A percentile compares a stretch with the other conserved stretches of the same genome.
phyloP scores from a whole-genome alignment of 495 filamentous ascomycete genomes.

The Stereocaulon alpinum region DNA sequence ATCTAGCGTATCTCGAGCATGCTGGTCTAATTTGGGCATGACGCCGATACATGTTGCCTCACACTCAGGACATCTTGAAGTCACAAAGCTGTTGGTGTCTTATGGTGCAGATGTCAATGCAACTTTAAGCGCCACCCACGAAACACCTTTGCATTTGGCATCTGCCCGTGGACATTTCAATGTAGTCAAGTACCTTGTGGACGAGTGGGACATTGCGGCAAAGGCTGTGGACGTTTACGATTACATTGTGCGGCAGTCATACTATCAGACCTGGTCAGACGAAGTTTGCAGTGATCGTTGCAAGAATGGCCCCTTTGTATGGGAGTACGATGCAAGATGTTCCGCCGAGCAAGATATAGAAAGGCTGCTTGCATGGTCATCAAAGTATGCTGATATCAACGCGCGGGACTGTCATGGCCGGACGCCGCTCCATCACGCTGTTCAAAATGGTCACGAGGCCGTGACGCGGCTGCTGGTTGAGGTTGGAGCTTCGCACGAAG shows the following conservation, averaged over 20 bases:
- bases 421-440: constrained; percentile 7
- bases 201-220: neutral
- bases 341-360: neutral
- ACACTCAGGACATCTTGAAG: neutral
- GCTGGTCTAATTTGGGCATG: neutral
- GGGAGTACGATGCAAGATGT: neutral
- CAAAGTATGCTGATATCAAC: neutral
- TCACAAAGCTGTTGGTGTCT: neutral
- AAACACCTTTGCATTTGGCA: constrained; percentile 5
- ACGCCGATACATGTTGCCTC: neutral
- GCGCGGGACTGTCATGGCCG: neutral
- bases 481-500: constrained; percentile 3
- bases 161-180: neutral
- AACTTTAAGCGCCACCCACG: neutral
- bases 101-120: constrained; percentile 3
- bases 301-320: neutral
- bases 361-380: neutral
- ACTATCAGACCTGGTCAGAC: constrained; percentile 1
- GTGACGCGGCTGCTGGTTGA: constrained; percentile 11
- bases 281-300: neutral
- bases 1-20: neutral
- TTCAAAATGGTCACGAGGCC: neutral
- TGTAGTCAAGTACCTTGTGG: neutral
- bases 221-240: neutral
- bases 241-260: constrained; percentile 1